phyloP scores from a whole-genome alignment of 345 rosid genomes.

The Diplotaxis tenuifolia region DNA sequence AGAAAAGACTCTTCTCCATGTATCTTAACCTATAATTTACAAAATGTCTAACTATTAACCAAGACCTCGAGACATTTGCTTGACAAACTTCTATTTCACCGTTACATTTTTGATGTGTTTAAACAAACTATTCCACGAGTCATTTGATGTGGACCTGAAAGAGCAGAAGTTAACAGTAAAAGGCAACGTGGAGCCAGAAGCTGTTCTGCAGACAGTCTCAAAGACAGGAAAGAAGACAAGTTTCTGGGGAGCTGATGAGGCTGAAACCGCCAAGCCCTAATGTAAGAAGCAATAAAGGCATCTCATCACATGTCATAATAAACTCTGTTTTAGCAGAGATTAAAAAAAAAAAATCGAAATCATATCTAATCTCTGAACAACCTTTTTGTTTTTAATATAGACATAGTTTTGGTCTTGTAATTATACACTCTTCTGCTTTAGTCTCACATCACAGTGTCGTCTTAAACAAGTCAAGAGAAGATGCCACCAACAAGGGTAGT shows the following conservation, averaged over 20 bases:
- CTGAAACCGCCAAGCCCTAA: slow-evolving; percentile 40
- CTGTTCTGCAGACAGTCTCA: slow-evolving; percentile 74
- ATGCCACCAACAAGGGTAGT: neutral
- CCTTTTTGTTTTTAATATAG: neutral
- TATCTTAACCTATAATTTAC: too few relatives aligned
- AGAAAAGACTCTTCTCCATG: too few relatives aligned
- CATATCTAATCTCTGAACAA: neutral
- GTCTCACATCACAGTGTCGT: neutral
- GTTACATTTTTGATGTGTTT: too few relatives aligned
- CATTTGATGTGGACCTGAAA: slow-evolving; percentile 67
- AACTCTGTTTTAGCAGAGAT: slow-evolving; percentile 2
- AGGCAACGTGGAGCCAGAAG: slow-evolving; percentile 77
- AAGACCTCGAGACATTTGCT: too few relatives aligned
- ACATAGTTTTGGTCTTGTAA: neutral
- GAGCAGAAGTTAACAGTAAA: slow-evolving; percentile 83
- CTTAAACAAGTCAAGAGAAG: neutral
- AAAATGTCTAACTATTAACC: too few relatives aligned
- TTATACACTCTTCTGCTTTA: neutral
- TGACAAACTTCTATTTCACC: too few relatives aligned
- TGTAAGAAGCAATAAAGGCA: neutral
- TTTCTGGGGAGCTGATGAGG: slow-evolving; percentile 70
- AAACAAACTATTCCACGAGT: too few relatives aligned
- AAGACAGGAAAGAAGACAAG: slow-evolving; percentile 79
- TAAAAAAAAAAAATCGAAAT: neutral
- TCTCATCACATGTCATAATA: neutral